Evolutionary conservation across 768 basidiomycete species (phyloP).

Genomic region (Pleurotus tuber-regium): DNA sequence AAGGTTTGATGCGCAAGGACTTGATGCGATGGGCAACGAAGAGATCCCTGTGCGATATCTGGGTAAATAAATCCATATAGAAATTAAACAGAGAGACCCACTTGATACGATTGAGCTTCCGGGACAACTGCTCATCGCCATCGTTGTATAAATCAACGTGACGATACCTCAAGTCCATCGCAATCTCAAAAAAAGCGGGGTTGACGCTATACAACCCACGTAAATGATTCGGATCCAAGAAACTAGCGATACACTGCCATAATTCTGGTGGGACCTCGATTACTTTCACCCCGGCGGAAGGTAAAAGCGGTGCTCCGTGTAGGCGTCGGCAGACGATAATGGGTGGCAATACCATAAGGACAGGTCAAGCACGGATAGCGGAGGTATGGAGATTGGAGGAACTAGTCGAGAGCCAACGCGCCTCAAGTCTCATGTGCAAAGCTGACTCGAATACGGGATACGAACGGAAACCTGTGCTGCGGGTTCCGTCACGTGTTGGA

Average conservation of each 20-base stretch:
- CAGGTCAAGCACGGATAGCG: not conserved
- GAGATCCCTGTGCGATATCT: constrained; percentile 20
- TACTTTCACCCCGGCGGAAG: not conserved
- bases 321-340: not conserved
- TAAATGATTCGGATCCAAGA: constrained; percentile 22
- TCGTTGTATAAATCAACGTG: constrained; percentile 21
- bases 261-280: constrained; percentile 21
- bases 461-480: not conserved
- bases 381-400: not conserved
- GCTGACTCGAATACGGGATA: not conserved
- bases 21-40: constrained; percentile 20
- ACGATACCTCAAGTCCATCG: constrained; percentile 23
- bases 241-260: constrained; percentile 25
- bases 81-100: constrained; percentile 15
- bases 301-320: not conserved
- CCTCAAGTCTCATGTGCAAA: not conserved
- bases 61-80: not conserved
- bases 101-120: constrained; percentile 26
- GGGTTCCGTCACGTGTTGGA: not conserved
- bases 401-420: not conserved
- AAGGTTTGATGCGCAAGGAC: constrained; percentile 38
- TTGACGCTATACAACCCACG: constrained; percentile 22
- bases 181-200: constrained; percentile 26
- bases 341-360: not conserved
- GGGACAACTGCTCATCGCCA: constrained; percentile 25